phyloP scores from a whole-genome alignment of 2,329 filamentous ascomycete species.

The Aspergillus sergii region DNA sequence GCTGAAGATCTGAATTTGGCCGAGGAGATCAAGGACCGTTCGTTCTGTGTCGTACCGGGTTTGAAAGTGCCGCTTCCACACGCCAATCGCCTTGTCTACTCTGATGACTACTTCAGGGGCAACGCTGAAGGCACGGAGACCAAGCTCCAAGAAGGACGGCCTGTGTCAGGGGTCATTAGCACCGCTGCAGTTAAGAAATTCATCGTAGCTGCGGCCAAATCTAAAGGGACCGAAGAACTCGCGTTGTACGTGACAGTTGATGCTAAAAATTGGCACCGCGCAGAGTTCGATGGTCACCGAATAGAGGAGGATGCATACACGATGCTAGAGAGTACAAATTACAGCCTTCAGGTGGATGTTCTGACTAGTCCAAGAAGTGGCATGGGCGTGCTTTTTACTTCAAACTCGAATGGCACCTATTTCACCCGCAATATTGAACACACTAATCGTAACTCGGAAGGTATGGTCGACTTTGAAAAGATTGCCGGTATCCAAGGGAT shows the following conservation, averaged over 20 bases:
- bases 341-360: slow-evolving; percentile 96
- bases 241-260: slow-evolving; percentile 88
- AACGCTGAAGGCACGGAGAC: slow-evolving; percentile 66
- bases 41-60: slow-evolving; percentile 79
- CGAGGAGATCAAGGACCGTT: slow-evolving; percentile 67
- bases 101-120: slow-evolving; percentile 77
- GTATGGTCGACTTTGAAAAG: slow-evolving; percentile 93
- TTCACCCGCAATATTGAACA: slow-evolving; percentile 91
- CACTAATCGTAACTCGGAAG: slow-evolving; percentile 77
- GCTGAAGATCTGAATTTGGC: slow-evolving; percentile 55
- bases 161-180: slow-evolving; percentile 78
- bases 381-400: slow-evolving; percentile 90
- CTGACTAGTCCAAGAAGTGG: slow-evolving; percentile 67
- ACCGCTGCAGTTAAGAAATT: slow-evolving; percentile 84
- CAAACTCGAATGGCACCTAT: slow-evolving; percentile 96
- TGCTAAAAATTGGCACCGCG: slow-evolving; percentile 83
- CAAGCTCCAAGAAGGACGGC: slow-evolving; percentile 70
- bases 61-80: slow-evolving; percentile 69
- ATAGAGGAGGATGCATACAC: slow-evolving; percentile 86
- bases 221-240: slow-evolving; percentile 82
- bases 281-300: slow-evolving; percentile 85
- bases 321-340: slow-evolving; percentile 91
- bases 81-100: slow-evolving; percentile 77
- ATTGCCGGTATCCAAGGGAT: slow-evolving; percentile 89
- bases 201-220: slow-evolving; percentile 79